These are phyloP conservation scores for Colletotrichum sp. DNA, from an alignment of 2,329 filamentous ascomycete genomes.

Conservation along the genomic window DNA sequence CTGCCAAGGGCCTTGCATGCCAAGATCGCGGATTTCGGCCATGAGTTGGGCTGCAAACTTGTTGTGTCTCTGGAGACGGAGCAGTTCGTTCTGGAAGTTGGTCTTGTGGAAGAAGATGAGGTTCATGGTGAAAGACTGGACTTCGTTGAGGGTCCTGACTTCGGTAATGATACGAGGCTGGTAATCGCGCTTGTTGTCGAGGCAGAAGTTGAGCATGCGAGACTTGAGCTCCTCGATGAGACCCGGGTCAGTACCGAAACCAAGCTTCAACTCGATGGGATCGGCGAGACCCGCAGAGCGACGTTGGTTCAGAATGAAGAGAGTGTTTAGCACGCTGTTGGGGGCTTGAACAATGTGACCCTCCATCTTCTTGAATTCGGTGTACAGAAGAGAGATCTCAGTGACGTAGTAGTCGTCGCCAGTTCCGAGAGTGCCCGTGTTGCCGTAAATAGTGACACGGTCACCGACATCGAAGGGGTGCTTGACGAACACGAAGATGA, in stretches of 20 bases:
- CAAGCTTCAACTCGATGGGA: slow-evolving; percentile 81
- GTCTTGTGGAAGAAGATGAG: slow-evolving; percentile 98
- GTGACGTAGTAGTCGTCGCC: slow-evolving; percentile 98
- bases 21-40: slow-evolving; percentile 80
- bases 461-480: slow-evolving; percentile 97
- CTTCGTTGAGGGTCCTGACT: slow-evolving; percentile 77
- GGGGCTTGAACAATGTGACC: slow-evolving; percentile 95
- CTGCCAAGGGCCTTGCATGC: slow-evolving; percentile 77
- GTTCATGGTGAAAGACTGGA: slow-evolving; percentile 86
- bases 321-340: slow-evolving; percentile 88
- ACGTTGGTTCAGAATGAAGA: slow-evolving; percentile 95
- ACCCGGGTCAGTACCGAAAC: slow-evolving; percentile 83
- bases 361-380: slow-evolving; percentile 98
- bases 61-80: slow-evolving; percentile 89
- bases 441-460: slow-evolving; percentile 89
- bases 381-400: slow-evolving; percentile 90
- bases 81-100: slow-evolving; percentile 93
- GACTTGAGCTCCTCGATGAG: slow-evolving; percentile 83
- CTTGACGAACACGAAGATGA: slow-evolving; percentile 96
- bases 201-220: slow-evolving; percentile 82
- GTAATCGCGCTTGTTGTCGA: slow-evolving; percentile 86
- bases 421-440: slow-evolving; percentile 75
- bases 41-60: slow-evolving; percentile 94
- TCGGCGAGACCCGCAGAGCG: slow-evolving; percentile 89
- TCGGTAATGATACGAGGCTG: slow-evolving; percentile 87